Conservation (phyloP, 75 land plant species). For the Picea glauca region DNA sequence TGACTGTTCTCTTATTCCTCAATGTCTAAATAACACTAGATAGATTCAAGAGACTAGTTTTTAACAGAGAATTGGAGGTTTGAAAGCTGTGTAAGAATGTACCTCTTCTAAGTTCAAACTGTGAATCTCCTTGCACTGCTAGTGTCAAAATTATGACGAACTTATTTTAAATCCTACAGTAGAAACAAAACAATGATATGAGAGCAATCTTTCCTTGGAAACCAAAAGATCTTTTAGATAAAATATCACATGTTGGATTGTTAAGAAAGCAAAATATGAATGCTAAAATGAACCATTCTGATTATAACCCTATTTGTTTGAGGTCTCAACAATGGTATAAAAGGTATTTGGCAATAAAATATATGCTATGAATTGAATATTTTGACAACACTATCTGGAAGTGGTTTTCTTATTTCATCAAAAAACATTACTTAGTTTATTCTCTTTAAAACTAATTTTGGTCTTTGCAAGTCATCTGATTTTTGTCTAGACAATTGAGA, state of each 20-base stretch:
- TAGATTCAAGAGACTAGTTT: neutral
- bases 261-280: neutral
- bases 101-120: no score
- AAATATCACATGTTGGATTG: no score
- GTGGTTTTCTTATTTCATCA: neutral
- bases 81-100: no score
- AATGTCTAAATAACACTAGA: neutral
- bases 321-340: neutral
- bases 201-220: neutral
- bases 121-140: no score
- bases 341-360: neutral
- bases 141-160: neutral
- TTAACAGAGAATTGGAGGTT: neutral
- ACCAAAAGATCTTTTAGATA: neutral
- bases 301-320: no score
- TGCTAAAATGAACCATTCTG: neutral
- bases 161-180: neutral
- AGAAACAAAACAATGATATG: neutral
- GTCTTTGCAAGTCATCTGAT: neutral
- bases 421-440: neutral
- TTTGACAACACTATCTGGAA: neutral
- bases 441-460: neutral
- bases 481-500: neutral
- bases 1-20: neutral
- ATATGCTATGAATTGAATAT: neutral